A percentile compares a stretch with the other conserved stretches of the same genome.
These are phyloP conservation scores for Ricinus communis DNA, from an alignment of 345 rosid species.

Conservation along the genomic window DNA sequence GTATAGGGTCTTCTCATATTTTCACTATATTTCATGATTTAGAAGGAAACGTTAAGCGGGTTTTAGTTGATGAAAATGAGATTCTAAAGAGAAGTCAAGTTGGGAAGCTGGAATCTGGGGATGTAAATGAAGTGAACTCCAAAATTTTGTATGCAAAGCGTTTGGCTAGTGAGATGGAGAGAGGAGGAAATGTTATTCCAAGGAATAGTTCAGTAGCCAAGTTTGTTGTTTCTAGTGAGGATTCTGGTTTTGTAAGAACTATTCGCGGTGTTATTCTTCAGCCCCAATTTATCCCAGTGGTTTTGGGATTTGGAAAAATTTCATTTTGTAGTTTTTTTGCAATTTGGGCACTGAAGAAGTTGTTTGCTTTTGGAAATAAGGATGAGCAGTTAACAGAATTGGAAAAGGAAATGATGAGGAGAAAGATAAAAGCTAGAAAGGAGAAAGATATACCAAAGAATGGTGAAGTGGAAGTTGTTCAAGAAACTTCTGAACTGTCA, in stretches of 20 bases:
- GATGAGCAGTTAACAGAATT: conserved; percentile 45
- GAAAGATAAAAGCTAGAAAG: conserved; percentile 67
- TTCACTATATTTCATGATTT: conserved; percentile 57
- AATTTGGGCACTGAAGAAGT: conserved; percentile 49
- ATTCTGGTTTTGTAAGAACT: conserved; percentile 37
- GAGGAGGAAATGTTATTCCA: conserved; percentile 52
- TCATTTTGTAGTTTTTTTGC: conserved; percentile 51
- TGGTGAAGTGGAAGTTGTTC: conserved; percentile 55
- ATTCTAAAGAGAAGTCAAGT: conserved; percentile 42
- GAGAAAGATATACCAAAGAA: conserved; percentile 50
- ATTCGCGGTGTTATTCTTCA: conserved; percentile 32
- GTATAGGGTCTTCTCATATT: conserved; percentile 64
- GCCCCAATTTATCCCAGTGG: conserved; percentile 41
- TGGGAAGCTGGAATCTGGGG: conserved; percentile 32
- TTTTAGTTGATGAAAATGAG: conserved; percentile 58
- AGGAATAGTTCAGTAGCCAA: conserved; percentile 65
- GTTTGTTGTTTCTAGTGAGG: conserved; percentile 48
- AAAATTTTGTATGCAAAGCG: conserved; percentile 51
- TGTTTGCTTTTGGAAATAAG: conserved; percentile 35
- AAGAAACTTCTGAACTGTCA: conserved; percentile 31
- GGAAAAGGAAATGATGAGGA: conserved; percentile 92
- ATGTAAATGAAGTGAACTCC: conserved; percentile 35
- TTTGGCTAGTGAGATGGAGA: conserved; percentile 69
- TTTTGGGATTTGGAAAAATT: conserved; percentile 46
- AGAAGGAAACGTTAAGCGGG: conserved; percentile 57